Percentiles rank a stretch among this genome's conserved stretches.
phyloP scores from a whole-genome alignment of 768 basidiomycete genomes.

The Agaricus blazei region DNA sequence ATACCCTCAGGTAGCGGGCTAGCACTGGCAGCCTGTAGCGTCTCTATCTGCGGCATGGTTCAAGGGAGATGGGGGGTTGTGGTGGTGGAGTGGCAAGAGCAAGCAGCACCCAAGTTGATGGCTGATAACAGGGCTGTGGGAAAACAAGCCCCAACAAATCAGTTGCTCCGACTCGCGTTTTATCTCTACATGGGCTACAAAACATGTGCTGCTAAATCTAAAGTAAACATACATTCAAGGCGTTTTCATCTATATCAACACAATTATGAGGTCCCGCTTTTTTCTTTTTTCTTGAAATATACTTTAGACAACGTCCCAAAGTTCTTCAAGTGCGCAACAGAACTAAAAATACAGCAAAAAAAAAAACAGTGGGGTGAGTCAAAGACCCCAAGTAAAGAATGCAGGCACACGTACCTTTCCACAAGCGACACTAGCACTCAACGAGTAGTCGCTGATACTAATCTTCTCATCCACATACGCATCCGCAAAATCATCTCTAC shows the following conservation, averaged over 20 bases:
- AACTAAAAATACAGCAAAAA: constrained; percentile 42
- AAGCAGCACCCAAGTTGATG: neutral
- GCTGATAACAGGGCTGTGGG: no score
- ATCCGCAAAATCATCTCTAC: constrained; percentile 96
- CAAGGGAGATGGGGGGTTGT: neutral
- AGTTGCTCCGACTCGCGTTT: no score
- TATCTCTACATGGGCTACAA: no score
- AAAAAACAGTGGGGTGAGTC: neutral
- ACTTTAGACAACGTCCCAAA: constrained; percentile 84
- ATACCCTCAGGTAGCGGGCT: constrained; percentile 53
- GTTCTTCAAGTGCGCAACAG: constrained; percentile 87
- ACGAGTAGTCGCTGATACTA: constrained; percentile 87
- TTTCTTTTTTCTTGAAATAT: no score
- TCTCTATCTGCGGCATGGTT: neutral
- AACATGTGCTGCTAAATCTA: no score
- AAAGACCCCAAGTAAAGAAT: neutral
- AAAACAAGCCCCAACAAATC: no score
- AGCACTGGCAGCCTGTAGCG: constrained; percentile 39
- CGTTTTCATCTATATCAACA: no score
- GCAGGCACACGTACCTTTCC: constrained; percentile 69
- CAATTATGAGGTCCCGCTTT: no score
- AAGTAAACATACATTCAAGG: constrained; percentile 4
- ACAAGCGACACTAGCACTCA: constrained; percentile 93
- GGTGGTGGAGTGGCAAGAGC: neutral
- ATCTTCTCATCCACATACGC: constrained; percentile 94